Evolutionary conservation across 129 eudicot species (phyloP).

Genomic region (Centrapalus pauciflorus): DNA sequence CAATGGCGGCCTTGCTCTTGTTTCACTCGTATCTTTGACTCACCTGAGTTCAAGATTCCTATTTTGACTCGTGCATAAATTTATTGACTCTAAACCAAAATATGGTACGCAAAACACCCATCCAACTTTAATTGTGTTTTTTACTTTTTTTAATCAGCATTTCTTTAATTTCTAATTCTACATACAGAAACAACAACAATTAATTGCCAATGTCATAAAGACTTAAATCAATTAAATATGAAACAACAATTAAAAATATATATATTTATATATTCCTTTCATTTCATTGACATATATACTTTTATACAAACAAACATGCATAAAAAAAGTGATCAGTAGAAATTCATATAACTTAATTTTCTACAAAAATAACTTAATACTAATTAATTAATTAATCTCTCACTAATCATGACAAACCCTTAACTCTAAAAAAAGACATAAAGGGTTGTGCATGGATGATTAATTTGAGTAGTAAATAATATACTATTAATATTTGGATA

Average conservation of each 20-base stretch:
- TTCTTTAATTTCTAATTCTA: too few species aligned
- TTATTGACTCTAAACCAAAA: too few species aligned
- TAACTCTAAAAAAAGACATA: slow-evolving; percentile 35
- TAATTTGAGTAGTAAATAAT: not conserved
- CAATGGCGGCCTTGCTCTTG: slow-evolving; percentile 9
- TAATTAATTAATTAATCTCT: slow-evolving; percentile 9
- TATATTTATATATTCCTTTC: not conserved
- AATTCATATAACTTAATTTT: slow-evolving; percentile 12
- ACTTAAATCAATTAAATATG: too few species aligned
- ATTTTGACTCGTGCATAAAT: not conserved
- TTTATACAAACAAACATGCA: slow-evolving; percentile 9
- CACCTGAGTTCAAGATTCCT: slow-evolving; percentile 8
- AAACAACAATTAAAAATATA: too few species aligned
- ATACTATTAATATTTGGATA: not conserved
- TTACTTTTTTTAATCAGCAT: too few species aligned
- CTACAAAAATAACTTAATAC: slow-evolving; percentile 33
- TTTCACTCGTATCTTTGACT: slow-evolving; percentile 22
- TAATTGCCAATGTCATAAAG: too few species aligned
- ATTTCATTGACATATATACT: slow-evolving; percentile 17
- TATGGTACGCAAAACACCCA: too few species aligned
- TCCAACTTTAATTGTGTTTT: too few species aligned
- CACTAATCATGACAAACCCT: slow-evolving; percentile 48
- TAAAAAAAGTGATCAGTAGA: not conserved
- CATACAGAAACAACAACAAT: too few species aligned
- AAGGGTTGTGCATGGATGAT: slow-evolving; percentile 32